These are phyloP conservation scores for Pyrenochaeta sp. DNA, from an alignment of 2,329 filamentous ascomycete genomes.

Conservation along the genomic window DNA sequence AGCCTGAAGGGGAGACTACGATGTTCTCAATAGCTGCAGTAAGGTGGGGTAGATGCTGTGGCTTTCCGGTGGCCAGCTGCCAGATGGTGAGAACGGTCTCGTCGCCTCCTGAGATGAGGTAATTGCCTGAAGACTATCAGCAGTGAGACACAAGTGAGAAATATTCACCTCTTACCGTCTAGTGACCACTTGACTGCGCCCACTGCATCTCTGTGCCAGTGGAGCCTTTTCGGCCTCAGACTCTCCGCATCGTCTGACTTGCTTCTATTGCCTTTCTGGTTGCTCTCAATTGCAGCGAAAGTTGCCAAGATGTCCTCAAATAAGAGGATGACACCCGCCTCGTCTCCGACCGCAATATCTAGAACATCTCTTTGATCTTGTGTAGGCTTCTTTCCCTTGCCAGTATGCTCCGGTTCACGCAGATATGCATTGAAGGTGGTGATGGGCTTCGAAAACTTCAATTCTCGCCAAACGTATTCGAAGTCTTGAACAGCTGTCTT, in stretches of 20 bases:
- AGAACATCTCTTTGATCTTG: slow-evolving; percentile 56
- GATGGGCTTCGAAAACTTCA: slow-evolving; percentile 68
- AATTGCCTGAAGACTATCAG: slow-evolving; percentile 70
- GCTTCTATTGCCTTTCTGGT: slow-evolving; percentile 36
- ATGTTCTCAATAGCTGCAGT: slow-evolving; percentile 85
- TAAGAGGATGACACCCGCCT: slow-evolving; percentile 78
- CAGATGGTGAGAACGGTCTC: slow-evolving; percentile 91
- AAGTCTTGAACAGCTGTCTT: slow-evolving; percentile 49
- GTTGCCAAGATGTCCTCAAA: slow-evolving; percentile 77
- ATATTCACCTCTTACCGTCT: slow-evolving; percentile 70
- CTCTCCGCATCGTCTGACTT: slow-evolving; percentile 44
- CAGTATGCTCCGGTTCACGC: slow-evolving; percentile 63
- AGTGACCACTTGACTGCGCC: slow-evolving; percentile 88
- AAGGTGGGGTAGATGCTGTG: slow-evolving; percentile 88
- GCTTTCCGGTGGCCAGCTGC: slow-evolving; percentile 88
- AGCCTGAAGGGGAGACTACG: slow-evolving; percentile 78
- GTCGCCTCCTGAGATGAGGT: slow-evolving; percentile 89
- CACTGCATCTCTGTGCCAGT: slow-evolving; percentile 91
- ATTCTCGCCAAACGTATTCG: slow-evolving; percentile 63
- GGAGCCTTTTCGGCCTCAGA: slow-evolving; percentile 70
- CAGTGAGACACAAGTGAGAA: slow-evolving; percentile 5
- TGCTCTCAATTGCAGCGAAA: slow-evolving; percentile 57
- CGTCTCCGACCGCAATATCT: slow-evolving; percentile 81
- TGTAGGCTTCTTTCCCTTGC: slow-evolving; percentile 44
- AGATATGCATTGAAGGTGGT: slow-evolving; percentile 46